Evolutionary conservation across 179 eudicot genomes (phyloP).

Genomic region (Carnegiea gigantea): DNA sequence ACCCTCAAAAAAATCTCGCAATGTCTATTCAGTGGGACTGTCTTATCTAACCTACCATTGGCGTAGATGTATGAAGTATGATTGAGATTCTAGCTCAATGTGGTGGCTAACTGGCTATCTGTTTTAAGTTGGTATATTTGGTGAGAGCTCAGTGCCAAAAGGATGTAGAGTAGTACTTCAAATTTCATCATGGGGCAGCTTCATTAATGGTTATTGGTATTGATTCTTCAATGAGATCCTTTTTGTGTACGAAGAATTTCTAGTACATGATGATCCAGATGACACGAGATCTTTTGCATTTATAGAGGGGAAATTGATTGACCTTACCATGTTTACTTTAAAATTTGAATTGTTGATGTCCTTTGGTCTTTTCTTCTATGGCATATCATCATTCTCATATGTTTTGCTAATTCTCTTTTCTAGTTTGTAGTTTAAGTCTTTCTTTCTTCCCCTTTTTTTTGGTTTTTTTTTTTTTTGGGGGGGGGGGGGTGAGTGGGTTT

Average conservation of each 20-base stretch:
- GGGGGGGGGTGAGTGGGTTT: neutral
- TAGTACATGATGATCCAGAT: neutral
- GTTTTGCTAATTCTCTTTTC: neutral
- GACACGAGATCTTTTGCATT: neutral
- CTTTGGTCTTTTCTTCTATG: neutral
- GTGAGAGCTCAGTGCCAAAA: neutral
- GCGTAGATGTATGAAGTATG: neutral
- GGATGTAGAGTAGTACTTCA: neutral
- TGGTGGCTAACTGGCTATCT: neutral
- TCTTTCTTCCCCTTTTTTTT: no score
- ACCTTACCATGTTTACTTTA: neutral
- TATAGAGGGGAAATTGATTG: neutral
- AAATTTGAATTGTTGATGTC: no score
- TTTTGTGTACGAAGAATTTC: neutral
- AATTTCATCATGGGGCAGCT: neutral
- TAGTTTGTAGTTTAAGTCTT: neutral
- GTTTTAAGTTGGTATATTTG: neutral
- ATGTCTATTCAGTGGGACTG: neutral
- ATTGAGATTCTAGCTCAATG: neutral
- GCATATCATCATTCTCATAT: neutral
- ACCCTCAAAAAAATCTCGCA: neutral
- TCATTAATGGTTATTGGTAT: neutral
- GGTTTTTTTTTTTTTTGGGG: constrained; percentile 1
- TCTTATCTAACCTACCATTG: neutral
- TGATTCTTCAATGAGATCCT: neutral